A percentile compares a stretch with the other conserved stretches of the same genome.
These are phyloP conservation scores for Epichloe bromicola DNA, from an alignment of 2,329 filamentous ascomycete species.

Conservation along the genomic window DNA sequence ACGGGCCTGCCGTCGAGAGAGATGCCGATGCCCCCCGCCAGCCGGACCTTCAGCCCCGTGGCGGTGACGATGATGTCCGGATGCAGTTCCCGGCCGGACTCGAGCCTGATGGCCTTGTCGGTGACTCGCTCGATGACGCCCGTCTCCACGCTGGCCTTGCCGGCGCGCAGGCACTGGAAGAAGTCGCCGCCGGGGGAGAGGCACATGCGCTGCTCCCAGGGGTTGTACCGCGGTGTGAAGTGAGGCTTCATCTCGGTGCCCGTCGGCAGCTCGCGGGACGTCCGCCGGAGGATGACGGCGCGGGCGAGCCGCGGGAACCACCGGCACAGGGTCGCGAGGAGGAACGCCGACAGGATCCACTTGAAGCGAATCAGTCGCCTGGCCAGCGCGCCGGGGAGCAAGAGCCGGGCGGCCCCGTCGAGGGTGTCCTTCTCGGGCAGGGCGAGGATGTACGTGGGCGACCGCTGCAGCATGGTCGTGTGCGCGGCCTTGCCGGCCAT, in stretches of 20 bases:
- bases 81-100: slow-evolving; percentile 32
- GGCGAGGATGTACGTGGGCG: slow-evolving; percentile 54
- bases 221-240: slow-evolving; percentile 48
- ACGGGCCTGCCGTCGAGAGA: slow-evolving; percentile 37
- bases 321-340: slow-evolving; percentile 19
- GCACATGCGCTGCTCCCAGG: slow-evolving; percentile 64
- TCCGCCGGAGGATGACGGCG: slow-evolving; percentile 29
- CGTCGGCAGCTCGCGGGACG: slow-evolving; percentile 35
- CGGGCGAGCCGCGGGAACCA: slow-evolving; percentile 36
- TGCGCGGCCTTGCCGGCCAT: slow-evolving; percentile 48
- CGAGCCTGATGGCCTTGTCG: slow-evolving; percentile 27
- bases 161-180: slow-evolving; percentile 27
- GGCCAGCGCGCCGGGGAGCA: slow-evolving; percentile 32
- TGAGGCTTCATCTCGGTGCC: slow-evolving; percentile 40
- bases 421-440: slow-evolving; percentile 25
- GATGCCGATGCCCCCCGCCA: slow-evolving; percentile 39
- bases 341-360: slow-evolving; percentile 33
- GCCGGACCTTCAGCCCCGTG: slow-evolving; percentile 45
- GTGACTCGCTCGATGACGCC: slow-evolving; percentile 36
- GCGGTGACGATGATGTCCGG: slow-evolving; percentile 55
- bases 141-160: slow-evolving; percentile 31
- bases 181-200: slow-evolving; percentile 42
- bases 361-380: slow-evolving; percentile 33
- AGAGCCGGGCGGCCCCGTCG: slow-evolving; percentile 21
- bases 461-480: slow-evolving; percentile 68